Evolutionary conservation across 1,284 basidiomycete genomes (phyloP).

Genomic region (Pascua sp.): DNA sequence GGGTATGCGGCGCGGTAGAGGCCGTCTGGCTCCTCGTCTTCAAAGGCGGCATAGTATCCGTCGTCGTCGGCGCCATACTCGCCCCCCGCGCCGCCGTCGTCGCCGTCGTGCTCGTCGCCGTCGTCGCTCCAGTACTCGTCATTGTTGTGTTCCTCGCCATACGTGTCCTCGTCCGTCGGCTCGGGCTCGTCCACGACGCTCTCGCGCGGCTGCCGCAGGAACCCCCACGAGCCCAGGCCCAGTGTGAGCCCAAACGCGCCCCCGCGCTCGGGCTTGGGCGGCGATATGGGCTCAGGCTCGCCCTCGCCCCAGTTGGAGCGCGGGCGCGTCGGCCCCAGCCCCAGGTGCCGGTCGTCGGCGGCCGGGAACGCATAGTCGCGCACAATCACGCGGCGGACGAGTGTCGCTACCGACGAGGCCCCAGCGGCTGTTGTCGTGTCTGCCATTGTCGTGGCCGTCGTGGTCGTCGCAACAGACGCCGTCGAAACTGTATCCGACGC

Average conservation of each 20-base stretch:
- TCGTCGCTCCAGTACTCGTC: slow-evolving; percentile 19
- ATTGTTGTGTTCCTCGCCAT: slow-evolving; percentile 10
- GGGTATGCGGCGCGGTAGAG: slow-evolving; percentile 41
- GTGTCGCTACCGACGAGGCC: neutral
- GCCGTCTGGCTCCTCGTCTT: slow-evolving; percentile 34
- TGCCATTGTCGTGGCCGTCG: neutral
- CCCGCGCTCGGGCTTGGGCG: slow-evolving; percentile 16
- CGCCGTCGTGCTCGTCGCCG: slow-evolving; percentile 13
- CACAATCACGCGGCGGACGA: slow-evolving; percentile 27
- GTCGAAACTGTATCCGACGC: neutral
- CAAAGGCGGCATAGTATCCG: slow-evolving; percentile 13
- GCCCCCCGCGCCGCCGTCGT: slow-evolving; percentile 14
- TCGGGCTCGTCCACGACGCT: slow-evolving; percentile 8
- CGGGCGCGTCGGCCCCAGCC: slow-evolving; percentile 18
- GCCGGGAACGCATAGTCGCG: slow-evolving; percentile 39
- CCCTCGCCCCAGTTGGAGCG: slow-evolving; percentile 19
- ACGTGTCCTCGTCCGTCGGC: slow-evolving; percentile 9
- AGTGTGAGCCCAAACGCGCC: slow-evolving; percentile 7
- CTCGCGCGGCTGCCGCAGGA: slow-evolving; percentile 5
- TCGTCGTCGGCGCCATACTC: slow-evolving; percentile 15
- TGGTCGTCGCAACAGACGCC: neutral
- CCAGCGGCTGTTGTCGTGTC: neutral
- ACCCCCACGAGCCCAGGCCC: slow-evolving; percentile 24
- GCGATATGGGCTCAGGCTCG: slow-evolving; percentile 11
- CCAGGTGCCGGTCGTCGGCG: slow-evolving; percentile 35